Evolutionary conservation across 306 rosid genomes (phyloP).

Genomic region (Trifolium pratense): DNA sequence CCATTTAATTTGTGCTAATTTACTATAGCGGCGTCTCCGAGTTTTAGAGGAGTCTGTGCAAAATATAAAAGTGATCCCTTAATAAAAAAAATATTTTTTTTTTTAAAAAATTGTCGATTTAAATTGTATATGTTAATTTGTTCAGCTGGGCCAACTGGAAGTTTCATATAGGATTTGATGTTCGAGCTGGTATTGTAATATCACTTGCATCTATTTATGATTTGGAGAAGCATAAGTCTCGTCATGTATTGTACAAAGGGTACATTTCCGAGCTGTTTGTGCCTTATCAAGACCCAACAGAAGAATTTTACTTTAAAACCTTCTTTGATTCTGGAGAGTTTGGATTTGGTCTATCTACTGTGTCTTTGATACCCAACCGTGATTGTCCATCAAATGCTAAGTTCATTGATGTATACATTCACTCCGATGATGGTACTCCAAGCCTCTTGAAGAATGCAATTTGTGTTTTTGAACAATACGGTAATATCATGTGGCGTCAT

Average conservation of each 20-base stretch:
- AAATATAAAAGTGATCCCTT: too few relatives aligned
- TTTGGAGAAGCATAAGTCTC: constrained; percentile 42
- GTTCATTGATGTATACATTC: constrained; percentile 33
- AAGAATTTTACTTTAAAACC: constrained; percentile 48
- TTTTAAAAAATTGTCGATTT: too few relatives aligned
- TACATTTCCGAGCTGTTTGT: constrained; percentile 49
- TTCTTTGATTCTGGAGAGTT: constrained; percentile 54
- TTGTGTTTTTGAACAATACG: constrained; percentile 50
- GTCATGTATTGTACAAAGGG: constrained; percentile 49
- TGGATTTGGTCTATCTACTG: constrained; percentile 50
- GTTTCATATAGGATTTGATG: constrained; percentile 48
- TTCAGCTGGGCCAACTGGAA: constrained; percentile 56
- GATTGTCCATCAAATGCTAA: constrained; percentile 50
- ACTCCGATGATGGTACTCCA: constrained; percentile 19
- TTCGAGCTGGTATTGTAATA: constrained; percentile 41
- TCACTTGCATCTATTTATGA: constrained; percentile 49
- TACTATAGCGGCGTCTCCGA: too few relatives aligned
- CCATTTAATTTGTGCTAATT: too few relatives aligned
- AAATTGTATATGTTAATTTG: too few relatives aligned
- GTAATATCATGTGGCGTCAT: constrained; percentile 51
- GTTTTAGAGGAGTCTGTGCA: too few relatives aligned
- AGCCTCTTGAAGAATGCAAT: constrained; percentile 25
- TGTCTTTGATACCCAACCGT: constrained; percentile 35
- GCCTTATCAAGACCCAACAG: constrained; percentile 55
- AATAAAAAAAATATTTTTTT: too few relatives aligned